These are phyloP conservation scores for Ascochyta fabae DNA, from an alignment of 2,329 filamentous ascomycete genomes.

Conservation along the genomic window DNA sequence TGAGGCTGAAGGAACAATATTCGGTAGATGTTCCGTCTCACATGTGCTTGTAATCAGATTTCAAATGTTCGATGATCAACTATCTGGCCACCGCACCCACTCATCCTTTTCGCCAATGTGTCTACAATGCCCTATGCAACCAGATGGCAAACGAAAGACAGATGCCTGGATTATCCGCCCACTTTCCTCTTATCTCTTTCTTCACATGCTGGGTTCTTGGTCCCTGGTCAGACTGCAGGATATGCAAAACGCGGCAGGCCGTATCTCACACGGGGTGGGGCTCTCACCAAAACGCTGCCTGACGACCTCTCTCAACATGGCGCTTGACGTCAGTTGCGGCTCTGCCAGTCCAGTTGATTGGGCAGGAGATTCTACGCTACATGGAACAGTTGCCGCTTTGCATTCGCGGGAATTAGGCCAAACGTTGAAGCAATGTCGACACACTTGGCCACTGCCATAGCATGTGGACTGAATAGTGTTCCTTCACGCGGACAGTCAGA, in stretches of 20 bases:
- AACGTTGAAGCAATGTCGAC: not conserved
- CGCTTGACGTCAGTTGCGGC: constrained; percentile 42
- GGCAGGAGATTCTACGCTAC: not conserved
- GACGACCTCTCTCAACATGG: not conserved
- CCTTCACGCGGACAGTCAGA: not conserved
- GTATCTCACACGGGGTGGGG: constrained; percentile 26
- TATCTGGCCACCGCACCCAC: not conserved
- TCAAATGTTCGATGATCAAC: not conserved
- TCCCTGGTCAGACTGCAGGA: constrained; percentile 12
- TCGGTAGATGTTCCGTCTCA: constrained; percentile 9
- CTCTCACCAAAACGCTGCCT: constrained; percentile 28
- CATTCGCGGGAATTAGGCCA: not conserved
- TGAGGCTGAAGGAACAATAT: constrained; percentile 16
- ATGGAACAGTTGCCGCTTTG: not conserved
- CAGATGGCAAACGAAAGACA: not conserved
- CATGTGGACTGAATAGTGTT: not conserved
- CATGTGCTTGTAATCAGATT: not conserved
- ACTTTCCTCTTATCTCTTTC: constrained; percentile 22
- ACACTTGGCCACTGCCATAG: not conserved
- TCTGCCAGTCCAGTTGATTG: constrained; percentile 9
- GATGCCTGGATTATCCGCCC: not conserved
- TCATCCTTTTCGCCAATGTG: not conserved
- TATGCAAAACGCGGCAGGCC: constrained; percentile 26
- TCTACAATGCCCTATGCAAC: not conserved
- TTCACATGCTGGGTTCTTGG: constrained; percentile 22